Conservation (phyloP, 1,139 yeast species). For the Hanseniaspora uvarum region DNA sequence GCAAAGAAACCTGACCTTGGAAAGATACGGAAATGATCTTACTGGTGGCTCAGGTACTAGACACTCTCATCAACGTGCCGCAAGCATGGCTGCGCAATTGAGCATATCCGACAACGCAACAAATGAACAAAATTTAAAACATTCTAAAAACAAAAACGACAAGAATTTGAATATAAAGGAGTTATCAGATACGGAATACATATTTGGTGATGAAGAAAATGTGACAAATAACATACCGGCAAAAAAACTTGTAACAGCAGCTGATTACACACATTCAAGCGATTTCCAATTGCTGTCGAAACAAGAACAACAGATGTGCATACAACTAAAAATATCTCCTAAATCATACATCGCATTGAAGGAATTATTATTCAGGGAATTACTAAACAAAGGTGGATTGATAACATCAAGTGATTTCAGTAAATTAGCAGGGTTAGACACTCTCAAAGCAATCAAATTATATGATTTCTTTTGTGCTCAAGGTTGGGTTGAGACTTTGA, state of each 20-base stretch:
- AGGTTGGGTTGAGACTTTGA: conserved; percentile 52
- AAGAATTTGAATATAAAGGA: background rate
- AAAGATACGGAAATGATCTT: conserved; percentile 42
- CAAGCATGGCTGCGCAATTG: conserved; percentile 14
- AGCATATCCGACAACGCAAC: background rate
- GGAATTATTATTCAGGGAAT: conserved; percentile 81
- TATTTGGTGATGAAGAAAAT: background rate
- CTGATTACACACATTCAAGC: conserved; percentile 70
- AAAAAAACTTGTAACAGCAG: conserved; percentile 33
- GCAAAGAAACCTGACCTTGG: conserved; percentile 48
- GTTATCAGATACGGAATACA: background rate
- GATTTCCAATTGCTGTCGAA: conserved; percentile 73
- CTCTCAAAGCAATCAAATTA: conserved; percentile 72
- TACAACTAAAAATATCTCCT: conserved; percentile 74
- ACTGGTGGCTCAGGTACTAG: conserved; percentile 21
- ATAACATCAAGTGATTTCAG: conserved; percentile 75
- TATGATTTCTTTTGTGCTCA: conserved; percentile 87
- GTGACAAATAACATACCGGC: background rate
- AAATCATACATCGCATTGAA: conserved; percentile 90
- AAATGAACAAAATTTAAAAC: background rate
- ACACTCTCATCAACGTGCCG: conserved; percentile 22
- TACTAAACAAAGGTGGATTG: conserved; percentile 72
- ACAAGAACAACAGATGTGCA: conserved; percentile 79
- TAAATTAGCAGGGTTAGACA: conserved; percentile 74
- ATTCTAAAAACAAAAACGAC: background rate